phyloP scores from a whole-genome alignment of 2,329 filamentous ascomycete genomes.

The Eutypa lata region DNA sequence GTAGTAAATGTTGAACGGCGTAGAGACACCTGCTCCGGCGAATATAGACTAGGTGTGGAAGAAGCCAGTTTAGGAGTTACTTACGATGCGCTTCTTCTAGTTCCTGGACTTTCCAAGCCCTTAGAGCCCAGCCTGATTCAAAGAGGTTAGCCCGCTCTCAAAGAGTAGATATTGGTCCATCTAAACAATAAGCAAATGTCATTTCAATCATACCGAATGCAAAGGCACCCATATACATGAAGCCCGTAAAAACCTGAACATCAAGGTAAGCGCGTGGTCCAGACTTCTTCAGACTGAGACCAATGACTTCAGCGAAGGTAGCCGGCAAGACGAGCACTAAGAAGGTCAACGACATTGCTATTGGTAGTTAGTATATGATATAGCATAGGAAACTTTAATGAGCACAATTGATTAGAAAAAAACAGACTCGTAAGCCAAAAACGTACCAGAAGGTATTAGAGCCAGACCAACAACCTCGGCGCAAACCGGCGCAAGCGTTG shows the following conservation, averaged over 20 bases:
- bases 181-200: neutral
- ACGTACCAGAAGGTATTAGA: constrained; percentile 59
- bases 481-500: constrained; percentile 64
- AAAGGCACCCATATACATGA: constrained; percentile 57
- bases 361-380: constrained; percentile 6
- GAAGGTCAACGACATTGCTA: constrained; percentile 67
- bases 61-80: no score
- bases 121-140: constrained; percentile 35
- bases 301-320: constrained; percentile 66
- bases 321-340: constrained; percentile 66
- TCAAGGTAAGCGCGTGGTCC: constrained; percentile 45
- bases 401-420: no score
- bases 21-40: no score
- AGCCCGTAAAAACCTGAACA: constrained; percentile 56
- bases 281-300: constrained; percentile 48
- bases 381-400: neutral
- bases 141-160: constrained; percentile 2
- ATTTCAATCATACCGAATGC: constrained; percentile 34
- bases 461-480: constrained; percentile 72
- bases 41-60: no score
- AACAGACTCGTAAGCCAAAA: no score
- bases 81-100: constrained; percentile 25
- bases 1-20: no score
- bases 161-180: neutral
- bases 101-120: constrained; percentile 42